Evolutionary conservation across 176 grass and related monocot species (phyloP).

Genomic region (Oryza nivara): DNA sequence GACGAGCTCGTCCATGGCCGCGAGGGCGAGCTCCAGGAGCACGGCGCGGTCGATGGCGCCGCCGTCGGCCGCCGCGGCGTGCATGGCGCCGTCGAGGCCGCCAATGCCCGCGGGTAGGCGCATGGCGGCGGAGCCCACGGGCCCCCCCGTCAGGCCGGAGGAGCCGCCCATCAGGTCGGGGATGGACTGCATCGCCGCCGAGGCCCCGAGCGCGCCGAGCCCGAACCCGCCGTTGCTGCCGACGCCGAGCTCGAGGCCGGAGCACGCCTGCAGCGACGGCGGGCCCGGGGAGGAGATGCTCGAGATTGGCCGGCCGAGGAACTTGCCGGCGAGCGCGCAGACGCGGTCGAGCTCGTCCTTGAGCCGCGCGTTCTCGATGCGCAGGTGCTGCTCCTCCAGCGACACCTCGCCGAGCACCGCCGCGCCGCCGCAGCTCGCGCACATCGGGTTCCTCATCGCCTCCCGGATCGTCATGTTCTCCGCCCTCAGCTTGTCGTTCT

Average conservation of each 20-base stretch:
- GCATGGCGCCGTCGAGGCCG: slow-evolving; percentile 44
- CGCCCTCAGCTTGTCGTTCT: slow-evolving; percentile 94
- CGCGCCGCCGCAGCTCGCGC: slow-evolving; percentile 70
- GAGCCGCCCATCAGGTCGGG: slow-evolving; percentile 56
- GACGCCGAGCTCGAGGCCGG: slow-evolving; percentile 74
- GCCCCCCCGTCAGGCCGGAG: neutral
- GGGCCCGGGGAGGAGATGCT: slow-evolving; percentile 42
- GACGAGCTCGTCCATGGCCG: slow-evolving; percentile 91
- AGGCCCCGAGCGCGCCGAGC: slow-evolving; percentile 47
- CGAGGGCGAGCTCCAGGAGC: slow-evolving; percentile 77
- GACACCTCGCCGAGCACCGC: slow-evolving; percentile 86
- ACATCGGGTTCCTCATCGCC: slow-evolving; percentile 83
- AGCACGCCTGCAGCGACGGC: slow-evolving; percentile 49
- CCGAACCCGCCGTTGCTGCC: slow-evolving; percentile 55
- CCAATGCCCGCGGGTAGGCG: slow-evolving; percentile 37
- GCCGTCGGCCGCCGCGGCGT: neutral
- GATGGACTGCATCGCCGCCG: slow-evolving; percentile 45
- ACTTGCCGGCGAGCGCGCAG: slow-evolving; percentile 82
- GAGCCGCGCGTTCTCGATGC: slow-evolving; percentile 92
- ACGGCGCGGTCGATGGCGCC: slow-evolving; percentile 51
- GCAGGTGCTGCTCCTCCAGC: slow-evolving; percentile 87
- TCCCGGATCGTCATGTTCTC: slow-evolving; percentile 94
- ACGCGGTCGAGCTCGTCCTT: slow-evolving; percentile 97
- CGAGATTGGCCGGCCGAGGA: slow-evolving; percentile 76
- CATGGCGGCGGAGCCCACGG: slow-evolving; percentile 38